Conservation (phyloP, 208 protist genomes). For the Strigomonas culicis region DNA sequence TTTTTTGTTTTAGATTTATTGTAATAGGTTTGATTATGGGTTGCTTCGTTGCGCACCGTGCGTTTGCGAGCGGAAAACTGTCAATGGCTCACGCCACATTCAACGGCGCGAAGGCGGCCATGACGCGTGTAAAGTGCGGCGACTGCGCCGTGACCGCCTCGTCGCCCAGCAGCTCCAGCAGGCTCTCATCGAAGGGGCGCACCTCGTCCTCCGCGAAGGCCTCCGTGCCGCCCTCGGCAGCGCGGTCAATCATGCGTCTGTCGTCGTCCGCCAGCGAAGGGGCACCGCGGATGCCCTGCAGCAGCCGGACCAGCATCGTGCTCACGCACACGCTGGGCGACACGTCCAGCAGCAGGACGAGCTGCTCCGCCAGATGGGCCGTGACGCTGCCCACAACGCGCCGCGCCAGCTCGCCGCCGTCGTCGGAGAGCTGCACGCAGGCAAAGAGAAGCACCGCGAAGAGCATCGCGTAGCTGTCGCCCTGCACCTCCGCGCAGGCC, state of each 20-base stretch:
- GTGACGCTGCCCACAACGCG: background rate
- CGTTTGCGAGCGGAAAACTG: too few relatives aligned
- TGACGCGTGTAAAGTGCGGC: conserved; percentile 42
- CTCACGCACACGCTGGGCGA: conserved; percentile 35
- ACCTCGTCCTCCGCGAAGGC: conserved; percentile 17
- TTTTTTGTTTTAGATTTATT: too few relatives aligned
- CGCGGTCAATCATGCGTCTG: conserved; percentile 27
- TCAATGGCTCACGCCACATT: background rate
- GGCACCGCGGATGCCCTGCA: conserved; percentile 11
- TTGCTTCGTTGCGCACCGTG: too few relatives aligned
- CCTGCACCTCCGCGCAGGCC: background rate
- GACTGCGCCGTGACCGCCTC: conserved; percentile 21
- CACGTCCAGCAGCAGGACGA: conserved; percentile 74
- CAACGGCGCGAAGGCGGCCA: conserved; percentile 26
- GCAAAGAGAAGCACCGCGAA: conserved; percentile 6
- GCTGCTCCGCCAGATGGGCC: conserved; percentile 33
- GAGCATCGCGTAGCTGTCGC: background rate
- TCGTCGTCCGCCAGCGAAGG: conserved; percentile 24
- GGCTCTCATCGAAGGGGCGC: conserved; percentile 39
- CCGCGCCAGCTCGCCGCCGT: background rate
- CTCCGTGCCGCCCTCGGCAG: conserved; percentile 25
- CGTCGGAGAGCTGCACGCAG: background rate
- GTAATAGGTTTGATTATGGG: too few relatives aligned
- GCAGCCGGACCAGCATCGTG: conserved; percentile 18
- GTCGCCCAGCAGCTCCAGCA: conserved; percentile 67